Evolutionary conservation across 2,329 filamentous ascomycete species (phyloP).

Genomic region (Fusarium sp.): DNA sequence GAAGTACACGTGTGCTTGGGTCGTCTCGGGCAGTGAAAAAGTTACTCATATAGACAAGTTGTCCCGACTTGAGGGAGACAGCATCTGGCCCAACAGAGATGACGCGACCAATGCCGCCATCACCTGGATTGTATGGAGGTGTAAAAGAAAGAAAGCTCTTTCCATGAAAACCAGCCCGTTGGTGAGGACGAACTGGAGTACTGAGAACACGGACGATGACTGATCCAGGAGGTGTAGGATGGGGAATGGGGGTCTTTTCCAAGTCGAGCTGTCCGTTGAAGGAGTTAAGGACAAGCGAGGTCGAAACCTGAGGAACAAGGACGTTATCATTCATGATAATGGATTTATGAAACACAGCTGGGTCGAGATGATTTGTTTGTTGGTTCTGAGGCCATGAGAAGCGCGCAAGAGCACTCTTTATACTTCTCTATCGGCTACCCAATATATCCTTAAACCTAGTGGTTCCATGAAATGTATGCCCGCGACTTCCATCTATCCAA

Average conservation of each 20-base stretch:
- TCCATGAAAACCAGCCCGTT: constrained; percentile 21
- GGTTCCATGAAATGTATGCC: too few species aligned
- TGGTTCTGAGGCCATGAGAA: not conserved
- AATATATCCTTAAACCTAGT: too few species aligned
- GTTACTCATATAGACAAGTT: constrained; percentile 32
- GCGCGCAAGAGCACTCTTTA: not conserved
- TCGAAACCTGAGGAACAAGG: not conserved
- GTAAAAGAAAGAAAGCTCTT: constrained; percentile 14
- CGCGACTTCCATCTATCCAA: not conserved
- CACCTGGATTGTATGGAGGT: constrained; percentile 10
- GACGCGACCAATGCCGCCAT: constrained; percentile 7
- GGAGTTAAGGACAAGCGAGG: constrained; percentile 14
- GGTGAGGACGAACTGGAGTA: constrained; percentile 26
- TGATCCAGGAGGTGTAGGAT: not conserved
- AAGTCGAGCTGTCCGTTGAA: constrained; percentile 24
- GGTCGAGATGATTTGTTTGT: not conserved
- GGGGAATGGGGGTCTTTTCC: not conserved
- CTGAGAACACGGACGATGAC: constrained; percentile 26
- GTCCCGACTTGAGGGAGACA: constrained; percentile 9
- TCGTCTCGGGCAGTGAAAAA: constrained; percentile 25
- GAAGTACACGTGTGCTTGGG: constrained; percentile 7
- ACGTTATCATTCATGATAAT: not conserved
- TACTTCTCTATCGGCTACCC: not conserved
- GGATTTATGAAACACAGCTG: not conserved
- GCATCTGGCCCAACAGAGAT: constrained; percentile 23